Evolutionary conservation across 2,329 filamentous ascomycete genomes (phyloP), one percentile per base, ranked within the genome.

Genomic region (Aspergillus cejpii): DNA sequence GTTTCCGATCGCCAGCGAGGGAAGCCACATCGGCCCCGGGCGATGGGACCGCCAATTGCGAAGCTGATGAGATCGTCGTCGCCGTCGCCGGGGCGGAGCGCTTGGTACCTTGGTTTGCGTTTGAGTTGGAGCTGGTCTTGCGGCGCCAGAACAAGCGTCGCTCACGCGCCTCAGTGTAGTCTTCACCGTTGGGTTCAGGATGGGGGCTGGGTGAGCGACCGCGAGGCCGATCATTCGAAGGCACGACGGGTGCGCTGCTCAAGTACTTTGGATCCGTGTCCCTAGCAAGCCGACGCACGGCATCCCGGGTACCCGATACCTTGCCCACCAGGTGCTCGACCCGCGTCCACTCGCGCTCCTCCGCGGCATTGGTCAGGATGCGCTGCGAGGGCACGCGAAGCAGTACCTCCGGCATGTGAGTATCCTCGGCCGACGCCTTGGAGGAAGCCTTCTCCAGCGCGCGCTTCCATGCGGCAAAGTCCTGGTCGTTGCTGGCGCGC

Each of bases 131-230:
- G 56, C 82, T 90, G 1, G 83, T 74, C 67, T 94, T 96, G 38
- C 91, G 81, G 65, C 89, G 94, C 92, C 92, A 98, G 61, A 98
- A 97, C 0, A 87, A 75, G 47, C 81, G 78, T 62, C 76, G 87
- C 43, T 88, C 81, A 7, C 54, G 65, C 47, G 57, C 55, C 14
- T 61, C 62, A 21, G 59, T 57, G 28, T 60, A 57, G 37, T 71
- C 69, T 7, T 62, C 65, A 3, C 47, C 64, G 5, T 60, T 59
- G n/a, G 58, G 51, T 20, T 70, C 67, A 2, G 57, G 57, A 39
- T 58, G 57, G 11, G 64, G 64, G 34, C 65, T 68, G 12, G 58
- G 61, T 6, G 66, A 66, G 40, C 62, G 59, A 38, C 54, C 61
- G 36, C 60, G 60, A 23, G 56, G 52, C 28, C 57, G 57, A 21